A percentile compares a stretch with the other conserved stretches of the same genome.
phyloP scores from a whole-genome alignment of 495 filamentous ascomycete species.

The Daldinia loculata region DNA sequence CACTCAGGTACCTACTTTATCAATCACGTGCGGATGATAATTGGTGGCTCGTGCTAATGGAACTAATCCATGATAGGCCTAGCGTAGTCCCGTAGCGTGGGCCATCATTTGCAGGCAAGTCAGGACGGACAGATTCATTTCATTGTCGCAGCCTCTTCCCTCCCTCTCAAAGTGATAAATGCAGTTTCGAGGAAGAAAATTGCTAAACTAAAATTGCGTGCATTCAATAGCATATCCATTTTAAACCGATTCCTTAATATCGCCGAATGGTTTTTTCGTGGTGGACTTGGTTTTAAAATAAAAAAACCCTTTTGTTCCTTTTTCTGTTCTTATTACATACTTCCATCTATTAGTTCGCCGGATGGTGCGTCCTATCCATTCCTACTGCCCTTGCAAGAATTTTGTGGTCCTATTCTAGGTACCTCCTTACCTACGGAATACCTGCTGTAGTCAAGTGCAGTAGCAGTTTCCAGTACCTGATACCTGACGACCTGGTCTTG shows the following conservation, averaged over 20 bases:
- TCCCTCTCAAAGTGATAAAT: constrained; percentile 20
- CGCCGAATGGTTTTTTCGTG: constrained; percentile 11
- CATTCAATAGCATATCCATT: constrained; percentile 21
- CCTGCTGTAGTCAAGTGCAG: constrained; percentile 1
- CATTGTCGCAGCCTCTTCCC: constrained; percentile 9
- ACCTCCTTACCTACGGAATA: constrained; percentile 2
- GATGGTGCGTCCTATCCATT: constrained; percentile 2
- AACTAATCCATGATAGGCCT: neutral
- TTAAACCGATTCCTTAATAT: neutral
- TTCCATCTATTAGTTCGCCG: neutral
- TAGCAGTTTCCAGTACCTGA: neutral
- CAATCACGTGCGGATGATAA: constrained; percentile 17
- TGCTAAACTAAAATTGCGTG: constrained; percentile 18
- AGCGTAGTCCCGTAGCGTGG: constrained; percentile 17
- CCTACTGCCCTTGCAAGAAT: constrained; percentile 23
- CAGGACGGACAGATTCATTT: constrained; percentile 23
- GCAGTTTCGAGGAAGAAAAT: constrained; percentile 8
- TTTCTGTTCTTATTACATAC: constrained; percentile 8
- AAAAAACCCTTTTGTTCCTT: constrained; percentile 10
- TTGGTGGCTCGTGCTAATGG: constrained; percentile 9
- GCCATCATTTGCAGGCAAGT: constrained; percentile 24
- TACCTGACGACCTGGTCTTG: neutral
- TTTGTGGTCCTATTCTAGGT: constrained; percentile 20
- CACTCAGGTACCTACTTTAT: neutral
- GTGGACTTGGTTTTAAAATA: constrained; percentile 10